phyloP scores from a whole-genome alignment of 352 stramenopile genomes.

The Globisporangium perplexum region DNA sequence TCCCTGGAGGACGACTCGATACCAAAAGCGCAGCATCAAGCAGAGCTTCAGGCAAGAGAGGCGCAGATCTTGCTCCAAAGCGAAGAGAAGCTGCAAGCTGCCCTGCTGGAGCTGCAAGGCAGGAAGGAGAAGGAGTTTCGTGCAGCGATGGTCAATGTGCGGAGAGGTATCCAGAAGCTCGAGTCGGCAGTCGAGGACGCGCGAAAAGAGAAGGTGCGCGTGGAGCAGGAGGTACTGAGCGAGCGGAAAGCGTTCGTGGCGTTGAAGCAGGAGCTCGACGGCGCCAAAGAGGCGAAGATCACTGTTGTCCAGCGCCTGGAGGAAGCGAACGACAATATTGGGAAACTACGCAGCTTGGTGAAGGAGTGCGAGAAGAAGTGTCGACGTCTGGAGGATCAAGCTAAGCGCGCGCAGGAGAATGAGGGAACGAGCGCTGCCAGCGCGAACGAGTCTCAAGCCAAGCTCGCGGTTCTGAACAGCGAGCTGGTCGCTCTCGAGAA shows the following conservation, averaged over 20 bases:
- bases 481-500: slow-evolving; percentile 16
- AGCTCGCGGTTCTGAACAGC: slow-evolving; percentile 12
- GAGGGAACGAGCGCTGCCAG: slow-evolving; percentile 15
- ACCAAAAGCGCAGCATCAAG: slow-evolving; percentile 40
- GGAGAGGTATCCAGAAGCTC: slow-evolving; percentile 68
- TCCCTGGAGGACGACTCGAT: slow-evolving; percentile 22
- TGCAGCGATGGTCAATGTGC: slow-evolving; percentile 65
- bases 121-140: slow-evolving; percentile 62
- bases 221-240: slow-evolving; percentile 44
- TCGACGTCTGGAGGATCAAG: slow-evolving; percentile 23
- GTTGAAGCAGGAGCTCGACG: slow-evolving; percentile 48
- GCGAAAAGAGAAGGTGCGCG: slow-evolving; percentile 36
- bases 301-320: slow-evolving; percentile 46
- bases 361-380: slow-evolving; percentile 32
- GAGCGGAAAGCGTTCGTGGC: slow-evolving; percentile 49
- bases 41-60: slow-evolving; percentile 49
- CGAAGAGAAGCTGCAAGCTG: slow-evolving; percentile 45
- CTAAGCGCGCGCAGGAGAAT: slow-evolving; percentile 12
- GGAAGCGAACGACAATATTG: slow-evolving; percentile 67
- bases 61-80: slow-evolving; percentile 39
- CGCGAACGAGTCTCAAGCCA: background rate
- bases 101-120: slow-evolving; percentile 55
- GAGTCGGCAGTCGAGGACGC: slow-evolving; percentile 41
- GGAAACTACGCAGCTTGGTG: slow-evolving; percentile 46
- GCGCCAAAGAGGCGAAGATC: slow-evolving; percentile 37